Conservation (phyloP, 176 grass and related monocot species). For the Phyllostachys edulis region DNA sequence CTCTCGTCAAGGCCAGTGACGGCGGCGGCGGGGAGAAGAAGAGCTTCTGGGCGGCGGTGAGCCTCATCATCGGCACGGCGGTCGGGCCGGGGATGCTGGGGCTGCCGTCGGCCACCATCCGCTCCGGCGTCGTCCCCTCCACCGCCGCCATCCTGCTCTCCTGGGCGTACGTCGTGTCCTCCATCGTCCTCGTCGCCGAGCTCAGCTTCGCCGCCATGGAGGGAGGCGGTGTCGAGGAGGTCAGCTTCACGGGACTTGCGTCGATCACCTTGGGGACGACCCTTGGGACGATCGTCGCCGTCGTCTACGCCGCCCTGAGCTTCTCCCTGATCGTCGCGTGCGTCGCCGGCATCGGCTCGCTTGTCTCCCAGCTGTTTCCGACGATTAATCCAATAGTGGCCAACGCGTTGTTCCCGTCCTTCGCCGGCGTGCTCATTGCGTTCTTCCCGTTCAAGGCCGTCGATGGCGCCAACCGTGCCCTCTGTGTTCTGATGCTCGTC, state of each 20-base stretch:
- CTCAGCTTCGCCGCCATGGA: conserved; percentile 70
- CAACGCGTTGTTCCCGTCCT: conserved; percentile 61
- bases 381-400: conserved; percentile 34
- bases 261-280: conserved; percentile 58
- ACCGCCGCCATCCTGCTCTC: conserved; percentile 57
- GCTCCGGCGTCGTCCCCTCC: conserved; percentile 59
- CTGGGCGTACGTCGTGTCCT: conserved; percentile 82
- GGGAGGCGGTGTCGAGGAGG: conserved; percentile 48
- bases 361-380: conserved; percentile 58
- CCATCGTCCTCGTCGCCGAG: conserved; percentile 75
- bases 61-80: conserved; percentile 71
- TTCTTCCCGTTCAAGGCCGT: conserved; percentile 81
- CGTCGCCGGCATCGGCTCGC: conserved; percentile 67
- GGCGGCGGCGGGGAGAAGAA: conserved; percentile 1
- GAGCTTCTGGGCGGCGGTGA: conserved; percentile 81
- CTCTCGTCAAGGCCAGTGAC: background rate
- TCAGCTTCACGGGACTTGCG: conserved; percentile 85
- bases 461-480: conserved; percentile 57
- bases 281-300: conserved; percentile 39
- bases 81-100: conserved; percentile 85
- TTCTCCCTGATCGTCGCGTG: conserved; percentile 73
- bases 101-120: conserved; percentile 70
- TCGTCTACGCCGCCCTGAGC: conserved; percentile 74
- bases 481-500: conserved; percentile 65
- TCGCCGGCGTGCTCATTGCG: conserved; percentile 52